Evolutionary conservation across 768 basidiomycete genomes (phyloP).

Genomic region (Termitomyces sp.): DNA sequence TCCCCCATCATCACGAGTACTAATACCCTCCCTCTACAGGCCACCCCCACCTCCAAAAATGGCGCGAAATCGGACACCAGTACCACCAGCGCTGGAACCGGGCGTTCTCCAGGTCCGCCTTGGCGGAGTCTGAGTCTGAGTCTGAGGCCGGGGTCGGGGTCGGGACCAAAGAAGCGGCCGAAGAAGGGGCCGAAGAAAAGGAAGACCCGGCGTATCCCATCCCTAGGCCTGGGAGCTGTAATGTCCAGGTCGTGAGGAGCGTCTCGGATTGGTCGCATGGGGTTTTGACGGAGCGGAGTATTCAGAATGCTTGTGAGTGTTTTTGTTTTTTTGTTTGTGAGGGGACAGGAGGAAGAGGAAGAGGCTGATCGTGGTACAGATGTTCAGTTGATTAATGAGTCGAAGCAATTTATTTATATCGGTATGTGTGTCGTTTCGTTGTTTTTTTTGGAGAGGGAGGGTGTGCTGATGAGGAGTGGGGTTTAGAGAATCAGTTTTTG

Average conservation of each 20-base stretch:
- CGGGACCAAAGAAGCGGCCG: too few species aligned
- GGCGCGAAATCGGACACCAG: conserved; percentile 52
- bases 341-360: too few species aligned
- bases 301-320: conserved; percentile 87
- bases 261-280: conserved; percentile 97
- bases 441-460: too few species aligned
- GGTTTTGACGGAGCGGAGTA: conserved; percentile 84
- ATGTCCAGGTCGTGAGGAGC: conserved; percentile 81
- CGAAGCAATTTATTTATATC: conserved; percentile 90
- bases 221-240: conserved; percentile 50
- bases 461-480: conserved; percentile 14
- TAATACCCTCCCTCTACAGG: conserved; percentile 22
- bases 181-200: conserved; percentile 14
- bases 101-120: conserved; percentile 8
- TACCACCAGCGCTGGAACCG: conserved; percentile 71
- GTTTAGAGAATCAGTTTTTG: conserved; percentile 84
- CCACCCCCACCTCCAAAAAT: conserved; percentile 70
- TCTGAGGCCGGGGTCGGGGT: too few species aligned
- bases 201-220: conserved; percentile 38
- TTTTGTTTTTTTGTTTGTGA: too few species aligned
- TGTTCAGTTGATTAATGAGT: conserved; percentile 75
- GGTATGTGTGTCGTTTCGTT: conserved; percentile 43
- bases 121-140: too few species aligned
- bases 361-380: conserved; percentile 33
- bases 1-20: too few species aligned